phyloP scores from a whole-genome alignment of 129 eudicot species.

The Rutidosis leptorrhynchoides region DNA sequence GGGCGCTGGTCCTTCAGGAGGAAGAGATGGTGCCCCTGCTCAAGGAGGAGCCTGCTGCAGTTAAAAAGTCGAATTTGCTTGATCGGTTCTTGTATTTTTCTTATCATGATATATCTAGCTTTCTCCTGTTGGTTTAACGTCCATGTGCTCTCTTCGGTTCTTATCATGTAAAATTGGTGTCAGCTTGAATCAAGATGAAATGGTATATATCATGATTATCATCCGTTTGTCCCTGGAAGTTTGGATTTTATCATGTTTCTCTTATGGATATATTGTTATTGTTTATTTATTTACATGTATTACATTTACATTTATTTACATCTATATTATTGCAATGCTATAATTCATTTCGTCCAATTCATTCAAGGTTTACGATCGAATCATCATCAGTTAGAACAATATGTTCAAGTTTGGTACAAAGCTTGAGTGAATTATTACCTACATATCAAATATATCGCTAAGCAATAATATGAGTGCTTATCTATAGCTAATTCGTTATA shows the following conservation, averaged over 20 bases:
- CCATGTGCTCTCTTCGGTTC: slow-evolving; percentile 14
- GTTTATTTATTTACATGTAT: too few species aligned
- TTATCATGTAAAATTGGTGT: slow-evolving; percentile 33
- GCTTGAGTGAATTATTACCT: neutral
- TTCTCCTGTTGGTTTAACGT: slow-evolving; percentile 5
- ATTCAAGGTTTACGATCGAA: neutral
- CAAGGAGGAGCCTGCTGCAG: slow-evolving; percentile 76
- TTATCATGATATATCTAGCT: slow-evolving; percentile 17
- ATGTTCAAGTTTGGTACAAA: neutral
- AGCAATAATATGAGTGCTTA: too few species aligned
- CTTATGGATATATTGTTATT: slow-evolving; percentile 6
- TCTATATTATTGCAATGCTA: neutral
- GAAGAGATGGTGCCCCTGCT: slow-evolving; percentile 67
- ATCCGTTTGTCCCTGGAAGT: neutral
- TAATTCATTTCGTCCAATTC: slow-evolving; percentile 5
- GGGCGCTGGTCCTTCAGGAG: slow-evolving; percentile 57
- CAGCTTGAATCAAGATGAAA: slow-evolving; percentile 23
- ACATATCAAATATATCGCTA: neutral
- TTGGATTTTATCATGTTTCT: slow-evolving; percentile 11
- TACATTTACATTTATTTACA: too few species aligned
- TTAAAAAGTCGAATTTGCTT: slow-evolving; percentile 28
- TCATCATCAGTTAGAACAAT: neutral
- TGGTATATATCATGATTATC: slow-evolving; percentile 22
- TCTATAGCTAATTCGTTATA: neutral
- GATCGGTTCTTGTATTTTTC: slow-evolving; percentile 12